Evolutionary conservation across 2,329 filamentous ascomycete species (phyloP).

Genomic region (Venturiaceae sp.): DNA sequence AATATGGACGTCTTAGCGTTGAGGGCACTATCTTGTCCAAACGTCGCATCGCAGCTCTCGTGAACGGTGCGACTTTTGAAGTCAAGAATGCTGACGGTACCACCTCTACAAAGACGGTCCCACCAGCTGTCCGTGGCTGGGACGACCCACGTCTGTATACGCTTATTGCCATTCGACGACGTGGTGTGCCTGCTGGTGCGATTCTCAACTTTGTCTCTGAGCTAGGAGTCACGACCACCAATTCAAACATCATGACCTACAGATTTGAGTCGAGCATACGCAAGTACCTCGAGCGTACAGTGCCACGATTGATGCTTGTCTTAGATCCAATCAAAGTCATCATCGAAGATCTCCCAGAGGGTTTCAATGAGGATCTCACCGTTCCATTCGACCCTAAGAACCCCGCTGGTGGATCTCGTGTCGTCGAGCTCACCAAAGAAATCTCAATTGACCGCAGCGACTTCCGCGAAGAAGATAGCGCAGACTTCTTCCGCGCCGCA

Average conservation of each 20-base stretch:
- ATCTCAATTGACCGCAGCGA: constrained; percentile 79
- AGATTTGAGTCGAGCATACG: constrained; percentile 83
- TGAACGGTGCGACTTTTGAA: constrained; percentile 48
- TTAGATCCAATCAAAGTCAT: constrained; percentile 76
- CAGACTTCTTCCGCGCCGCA: constrained; percentile 69
- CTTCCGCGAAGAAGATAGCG: constrained; percentile 62
- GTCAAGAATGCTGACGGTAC: constrained; percentile 33
- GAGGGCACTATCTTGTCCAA: constrained; percentile 82
- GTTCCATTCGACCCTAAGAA: constrained; percentile 79
- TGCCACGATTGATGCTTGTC: constrained; percentile 82
- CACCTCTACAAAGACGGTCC: constrained; percentile 26
- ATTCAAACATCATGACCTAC: constrained; percentile 66
- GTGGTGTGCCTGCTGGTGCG: constrained; percentile 79
- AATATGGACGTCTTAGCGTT: constrained; percentile 71
- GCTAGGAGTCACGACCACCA: constrained; percentile 77
- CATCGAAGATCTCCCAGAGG: constrained; percentile 67
- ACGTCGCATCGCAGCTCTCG: constrained; percentile 70
- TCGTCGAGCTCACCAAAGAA: constrained; percentile 59
- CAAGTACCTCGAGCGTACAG: constrained; percentile 76
- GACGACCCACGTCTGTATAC: constrained; percentile 88
- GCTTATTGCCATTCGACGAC: constrained; percentile 69
- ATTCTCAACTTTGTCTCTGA: constrained; percentile 86
- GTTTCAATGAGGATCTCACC: constrained; percentile 54
- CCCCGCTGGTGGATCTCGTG: constrained; percentile 52
- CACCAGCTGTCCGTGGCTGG: constrained; percentile 66